Evolutionary conservation across 306 rosid genomes (phyloP).

Genomic region (Pterocarpus santalinus): DNA sequence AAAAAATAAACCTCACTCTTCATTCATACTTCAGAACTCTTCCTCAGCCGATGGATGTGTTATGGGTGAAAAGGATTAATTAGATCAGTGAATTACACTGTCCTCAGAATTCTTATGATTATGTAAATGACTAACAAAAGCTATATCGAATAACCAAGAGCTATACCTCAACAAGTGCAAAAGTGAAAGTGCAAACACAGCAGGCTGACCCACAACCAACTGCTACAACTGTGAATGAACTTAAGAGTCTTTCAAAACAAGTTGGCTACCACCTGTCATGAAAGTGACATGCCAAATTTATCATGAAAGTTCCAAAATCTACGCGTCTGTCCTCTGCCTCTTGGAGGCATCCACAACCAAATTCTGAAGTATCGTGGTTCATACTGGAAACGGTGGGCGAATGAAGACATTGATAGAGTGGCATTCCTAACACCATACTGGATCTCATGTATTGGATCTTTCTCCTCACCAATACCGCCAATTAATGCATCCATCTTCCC

Average conservation of each 20-base stretch:
- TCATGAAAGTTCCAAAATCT: slow-evolving; percentile 1
- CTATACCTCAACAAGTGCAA: background rate
- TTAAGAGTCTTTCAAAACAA: background rate
- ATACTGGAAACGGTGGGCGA: no score
- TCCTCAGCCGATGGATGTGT: background rate
- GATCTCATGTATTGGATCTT: slow-evolving; percentile 5
- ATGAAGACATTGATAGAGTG: background rate
- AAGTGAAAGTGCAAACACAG: background rate
- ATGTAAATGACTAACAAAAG: no score
- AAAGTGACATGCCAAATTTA: background rate
- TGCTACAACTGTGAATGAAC: background rate
- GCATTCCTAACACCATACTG: slow-evolving; percentile 1
- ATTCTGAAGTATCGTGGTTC: background rate
- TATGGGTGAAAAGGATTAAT: no score
- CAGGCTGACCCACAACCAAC: slow-evolving; percentile 1
- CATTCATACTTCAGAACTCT: slow-evolving; percentile 9
- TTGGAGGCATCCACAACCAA: background rate
- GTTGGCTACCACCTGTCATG: background rate
- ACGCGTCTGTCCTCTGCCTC: background rate
- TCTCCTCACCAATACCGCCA: slow-evolving; percentile 5
- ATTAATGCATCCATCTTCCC: slow-evolving; percentile 63
- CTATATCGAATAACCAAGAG: no score
- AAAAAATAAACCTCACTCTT: background rate
- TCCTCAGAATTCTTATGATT: no score
- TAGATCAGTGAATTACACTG: no score